Conservation (phyloP, 331 rosid genomes). For the Quercus lobata region DNA sequence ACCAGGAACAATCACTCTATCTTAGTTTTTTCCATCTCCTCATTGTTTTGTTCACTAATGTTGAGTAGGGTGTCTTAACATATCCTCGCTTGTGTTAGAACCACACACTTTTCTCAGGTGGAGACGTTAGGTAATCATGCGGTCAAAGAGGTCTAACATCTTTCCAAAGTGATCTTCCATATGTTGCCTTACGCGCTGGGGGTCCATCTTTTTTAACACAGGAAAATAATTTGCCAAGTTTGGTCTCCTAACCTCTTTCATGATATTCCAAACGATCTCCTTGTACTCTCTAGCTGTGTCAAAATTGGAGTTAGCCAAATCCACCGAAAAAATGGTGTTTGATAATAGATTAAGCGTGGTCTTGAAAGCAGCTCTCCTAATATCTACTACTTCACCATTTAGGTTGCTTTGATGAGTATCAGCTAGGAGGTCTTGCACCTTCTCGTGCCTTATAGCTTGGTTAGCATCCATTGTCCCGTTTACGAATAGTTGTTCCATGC, state of each 20-base stretch:
- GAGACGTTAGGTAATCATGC: constrained; percentile 14
- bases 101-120: neutral
- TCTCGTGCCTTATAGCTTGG: constrained; percentile 16
- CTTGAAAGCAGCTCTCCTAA: constrained; percentile 21
- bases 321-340: constrained; percentile 29
- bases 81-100: neutral
- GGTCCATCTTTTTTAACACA: constrained; percentile 21
- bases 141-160: constrained; percentile 10
- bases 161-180: constrained; percentile 10
- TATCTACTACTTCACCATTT: constrained; percentile 16
- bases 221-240: constrained; percentile 31
- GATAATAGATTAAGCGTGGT: constrained; percentile 28
- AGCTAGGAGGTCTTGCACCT: constrained; percentile 20
- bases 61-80: constrained; percentile 28
- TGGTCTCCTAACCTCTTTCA: constrained; percentile 36
- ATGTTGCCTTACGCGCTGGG: constrained; percentile 1
- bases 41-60: constrained; percentile 1
- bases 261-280: constrained; percentile 3
- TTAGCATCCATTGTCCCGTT: constrained; percentile 17
- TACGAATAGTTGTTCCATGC: constrained; percentile 18
- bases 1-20: constrained; percentile 14
- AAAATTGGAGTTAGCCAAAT: constrained; percentile 32
- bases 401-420: neutral
- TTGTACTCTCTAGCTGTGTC: constrained; percentile 24
- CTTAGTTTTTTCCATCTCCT: constrained; percentile 1